These are phyloP conservation scores for Apiospora pterosperma DNA, from an alignment of 2,329 filamentous ascomycete genomes.

Conservation along the genomic window DNA sequence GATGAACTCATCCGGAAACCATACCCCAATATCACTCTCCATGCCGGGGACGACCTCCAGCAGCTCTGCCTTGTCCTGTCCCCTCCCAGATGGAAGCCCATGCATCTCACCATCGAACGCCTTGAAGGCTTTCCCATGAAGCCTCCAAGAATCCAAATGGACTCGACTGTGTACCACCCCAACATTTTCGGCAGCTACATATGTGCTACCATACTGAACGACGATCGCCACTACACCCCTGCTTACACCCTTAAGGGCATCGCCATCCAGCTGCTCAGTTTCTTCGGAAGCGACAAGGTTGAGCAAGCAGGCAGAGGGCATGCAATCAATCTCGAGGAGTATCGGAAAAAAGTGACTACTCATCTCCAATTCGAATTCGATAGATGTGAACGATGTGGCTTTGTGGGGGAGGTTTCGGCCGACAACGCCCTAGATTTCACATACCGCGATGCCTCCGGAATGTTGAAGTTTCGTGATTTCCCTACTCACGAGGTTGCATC, in stretches of 20 bases:
- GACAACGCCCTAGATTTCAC: neutral
- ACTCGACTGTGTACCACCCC: constrained; percentile 39
- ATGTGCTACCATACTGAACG: constrained; percentile 44
- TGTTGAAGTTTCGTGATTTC: no score
- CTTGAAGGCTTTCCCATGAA: constrained; percentile 36
- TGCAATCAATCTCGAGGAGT: constrained; percentile 20
- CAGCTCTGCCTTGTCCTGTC: constrained; percentile 41
- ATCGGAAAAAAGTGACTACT: constrained; percentile 4
- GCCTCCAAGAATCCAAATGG: constrained; percentile 36
- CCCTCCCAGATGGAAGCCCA: constrained; percentile 31
- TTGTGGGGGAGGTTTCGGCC: neutral
- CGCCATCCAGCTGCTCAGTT: constrained; percentile 48
- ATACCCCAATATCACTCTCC: constrained; percentile 42
- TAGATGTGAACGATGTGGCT: neutral
- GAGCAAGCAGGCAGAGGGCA: constrained; percentile 33
- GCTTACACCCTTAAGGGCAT: constrained; percentile 48
- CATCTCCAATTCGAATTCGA: neutral
- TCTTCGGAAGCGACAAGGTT: constrained; percentile 44
- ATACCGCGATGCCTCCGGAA: neutral
- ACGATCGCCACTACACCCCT: constrained; percentile 39
- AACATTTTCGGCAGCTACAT: constrained; percentile 43
- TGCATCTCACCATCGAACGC: constrained; percentile 38
- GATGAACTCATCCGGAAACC: constrained; percentile 41
- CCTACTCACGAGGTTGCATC: neutral
- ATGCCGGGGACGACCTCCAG: constrained; percentile 32